Conservation (phyloP, 75 land plant species). For the Selaginella moellendorffii region DNA sequence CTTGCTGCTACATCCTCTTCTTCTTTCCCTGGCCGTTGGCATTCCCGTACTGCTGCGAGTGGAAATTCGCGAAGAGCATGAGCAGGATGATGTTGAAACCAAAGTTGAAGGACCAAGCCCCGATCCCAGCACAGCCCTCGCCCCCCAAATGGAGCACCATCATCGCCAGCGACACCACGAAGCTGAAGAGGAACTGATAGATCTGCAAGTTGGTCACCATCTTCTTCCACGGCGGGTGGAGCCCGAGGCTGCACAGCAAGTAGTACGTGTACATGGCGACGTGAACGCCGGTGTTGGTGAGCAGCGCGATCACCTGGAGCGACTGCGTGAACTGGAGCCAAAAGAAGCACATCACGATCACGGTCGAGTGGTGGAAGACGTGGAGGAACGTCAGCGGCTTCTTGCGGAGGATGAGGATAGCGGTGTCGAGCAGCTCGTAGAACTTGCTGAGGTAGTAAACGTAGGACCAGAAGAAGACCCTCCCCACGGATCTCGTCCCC, state of each 20-base stretch:
- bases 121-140: conserved; percentile 72
- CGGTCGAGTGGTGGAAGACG: conserved; percentile 31
- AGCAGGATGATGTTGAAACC: conserved; percentile 39
- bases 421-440: conserved; percentile 40
- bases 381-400: conserved; percentile 53
- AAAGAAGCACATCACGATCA: conserved; percentile 39
- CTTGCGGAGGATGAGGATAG: conserved; percentile 38
- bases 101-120: conserved; percentile 57
- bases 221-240: conserved; percentile 27
- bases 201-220: conserved; percentile 42
- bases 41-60: conserved; percentile 35
- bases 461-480: conserved; percentile 87
- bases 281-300: conserved; percentile 30
- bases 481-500: conserved; percentile 60
- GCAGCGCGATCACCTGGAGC: conserved; percentile 48
- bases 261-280: conserved; percentile 42
- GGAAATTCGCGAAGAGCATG: conserved; percentile 54
- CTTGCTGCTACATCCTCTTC: too few species aligned
- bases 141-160: conserved; percentile 34
- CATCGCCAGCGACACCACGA: conserved; percentile 41
- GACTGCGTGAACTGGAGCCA: conserved; percentile 89
- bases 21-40: conserved; percentile 7
- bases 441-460: conserved; percentile 58
- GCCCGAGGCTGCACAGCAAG: conserved; percentile 40
- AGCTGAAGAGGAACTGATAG: conserved; percentile 26